These are phyloP conservation scores for Pinus tabuliformis DNA, from an alignment of 75 land plant species.

Conservation along the genomic window DNA sequence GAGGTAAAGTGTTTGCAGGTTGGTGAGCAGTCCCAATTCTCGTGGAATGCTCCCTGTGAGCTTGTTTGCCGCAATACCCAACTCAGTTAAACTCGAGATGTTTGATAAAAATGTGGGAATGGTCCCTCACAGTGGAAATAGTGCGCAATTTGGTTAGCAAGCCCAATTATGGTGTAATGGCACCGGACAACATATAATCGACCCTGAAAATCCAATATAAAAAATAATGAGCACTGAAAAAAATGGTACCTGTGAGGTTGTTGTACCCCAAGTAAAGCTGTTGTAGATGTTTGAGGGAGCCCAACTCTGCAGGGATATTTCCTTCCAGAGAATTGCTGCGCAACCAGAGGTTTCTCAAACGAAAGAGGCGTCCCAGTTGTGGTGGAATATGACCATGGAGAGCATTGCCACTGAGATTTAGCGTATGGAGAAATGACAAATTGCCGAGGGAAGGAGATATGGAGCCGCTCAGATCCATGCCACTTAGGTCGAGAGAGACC, in stretches of 20 bases:
- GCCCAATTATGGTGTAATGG: too few relatives aligned
- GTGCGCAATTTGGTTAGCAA: too few relatives aligned
- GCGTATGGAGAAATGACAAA: slow-evolving; percentile 38
- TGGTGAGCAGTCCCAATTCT: too few relatives aligned
- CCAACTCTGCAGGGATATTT: slow-evolving; percentile 43
- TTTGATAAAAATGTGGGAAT: too few relatives aligned
- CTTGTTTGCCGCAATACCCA: too few relatives aligned
- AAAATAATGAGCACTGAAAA: too few relatives aligned
- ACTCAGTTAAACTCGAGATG: too few relatives aligned
- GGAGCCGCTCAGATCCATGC: slow-evolving; percentile 54
- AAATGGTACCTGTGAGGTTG: slow-evolving; percentile 56
- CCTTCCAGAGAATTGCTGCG: slow-evolving; percentile 75
- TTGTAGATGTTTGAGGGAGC: slow-evolving; percentile 27
- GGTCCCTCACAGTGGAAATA: too few relatives aligned
- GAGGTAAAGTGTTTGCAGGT: too few relatives aligned
- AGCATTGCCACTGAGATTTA: slow-evolving; percentile 43
- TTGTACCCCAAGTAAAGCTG: slow-evolving; percentile 76
- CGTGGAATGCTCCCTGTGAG: too few relatives aligned
- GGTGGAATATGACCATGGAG: slow-evolving; percentile 64
- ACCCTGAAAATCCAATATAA: too few relatives aligned
- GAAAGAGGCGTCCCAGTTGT: slow-evolving; percentile 28
- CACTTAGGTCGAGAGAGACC: slow-evolving; percentile 45
- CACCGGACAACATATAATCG: too few relatives aligned
- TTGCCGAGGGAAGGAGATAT: slow-evolving; percentile 43
- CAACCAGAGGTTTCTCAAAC: slow-evolving; percentile 50